These are phyloP conservation scores for Backusella australiensis DNA, from an alignment of 192 early-diverging fungal species.

Conservation along the genomic window DNA sequence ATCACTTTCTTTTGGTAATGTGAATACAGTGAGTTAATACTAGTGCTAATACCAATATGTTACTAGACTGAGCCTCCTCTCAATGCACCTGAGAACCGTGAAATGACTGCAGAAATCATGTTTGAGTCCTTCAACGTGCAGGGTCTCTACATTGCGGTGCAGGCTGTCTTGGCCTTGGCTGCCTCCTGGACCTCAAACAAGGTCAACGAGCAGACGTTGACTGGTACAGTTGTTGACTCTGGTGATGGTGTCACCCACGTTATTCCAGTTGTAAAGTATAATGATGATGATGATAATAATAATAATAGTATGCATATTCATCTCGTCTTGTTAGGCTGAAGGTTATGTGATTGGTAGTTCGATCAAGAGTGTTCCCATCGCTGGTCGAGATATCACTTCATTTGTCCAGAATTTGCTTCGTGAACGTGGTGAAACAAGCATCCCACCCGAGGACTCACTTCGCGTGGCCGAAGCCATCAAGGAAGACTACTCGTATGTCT, in stretches of 20 bases:
- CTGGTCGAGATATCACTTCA: constrained; percentile 94
- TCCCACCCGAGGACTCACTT: constrained; percentile 95
- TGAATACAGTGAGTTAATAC: neutral
- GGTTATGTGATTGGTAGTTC: constrained; percentile 98
- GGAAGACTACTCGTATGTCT: constrained; percentile 96
- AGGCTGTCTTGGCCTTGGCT: constrained; percentile 96
- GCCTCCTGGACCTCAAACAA: constrained; percentile 92
- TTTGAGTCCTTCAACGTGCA: constrained; percentile 99
- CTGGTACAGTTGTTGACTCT: constrained; percentile 97
- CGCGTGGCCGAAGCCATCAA: constrained; percentile 95
- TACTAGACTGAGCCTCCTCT: constrained; percentile 94
- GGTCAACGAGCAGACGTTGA: constrained; percentile 82
- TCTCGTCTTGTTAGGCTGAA: constrained; percentile 65
- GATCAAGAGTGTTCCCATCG: constrained; percentile 99
- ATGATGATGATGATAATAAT: neutral
- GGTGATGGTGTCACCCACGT: constrained; percentile 99
- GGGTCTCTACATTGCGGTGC: constrained; percentile 98
- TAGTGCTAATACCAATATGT: neutral
- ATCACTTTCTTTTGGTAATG: constrained; percentile 86
- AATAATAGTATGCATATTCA: too few relatives aligned
- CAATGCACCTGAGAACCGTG: constrained; percentile 97
- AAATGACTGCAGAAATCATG: constrained; percentile 98
- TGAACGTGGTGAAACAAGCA: constrained; percentile 91
- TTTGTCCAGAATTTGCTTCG: constrained; percentile 98
- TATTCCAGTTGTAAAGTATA: constrained; percentile 83